phyloP scores from a whole-genome alignment of 768 basidiomycete species.

The Russula abietina region DNA sequence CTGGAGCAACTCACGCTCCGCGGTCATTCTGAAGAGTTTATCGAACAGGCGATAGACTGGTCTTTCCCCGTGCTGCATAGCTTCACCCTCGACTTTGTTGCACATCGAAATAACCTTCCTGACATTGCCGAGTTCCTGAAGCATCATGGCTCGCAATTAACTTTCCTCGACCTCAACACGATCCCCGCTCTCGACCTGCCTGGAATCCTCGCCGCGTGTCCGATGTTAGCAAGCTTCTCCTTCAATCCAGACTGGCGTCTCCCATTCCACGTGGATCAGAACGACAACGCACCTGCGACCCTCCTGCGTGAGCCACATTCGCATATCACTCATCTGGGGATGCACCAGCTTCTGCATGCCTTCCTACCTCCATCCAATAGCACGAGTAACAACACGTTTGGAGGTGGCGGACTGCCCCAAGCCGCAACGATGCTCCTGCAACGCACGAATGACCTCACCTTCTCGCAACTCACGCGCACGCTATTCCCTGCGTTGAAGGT shows the following conservation, averaged over 20 bases:
- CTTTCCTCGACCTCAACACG: slow-evolving; percentile 61
- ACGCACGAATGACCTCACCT: slow-evolving; percentile 60
- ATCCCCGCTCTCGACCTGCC: slow-evolving; percentile 52
- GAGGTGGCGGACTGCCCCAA: slow-evolving; percentile 33
- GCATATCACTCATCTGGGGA: slow-evolving; percentile 55
- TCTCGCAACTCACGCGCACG: slow-evolving; percentile 44
- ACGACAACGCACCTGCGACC: slow-evolving; percentile 12
- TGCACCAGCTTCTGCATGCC: slow-evolving; percentile 62
- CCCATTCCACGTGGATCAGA: slow-evolving; percentile 24
- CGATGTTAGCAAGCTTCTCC: slow-evolving; percentile 51
- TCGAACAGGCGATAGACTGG: slow-evolving; percentile 69
- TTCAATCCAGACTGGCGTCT: slow-evolving; percentile 77
- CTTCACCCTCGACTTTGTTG: slow-evolving; percentile 51
- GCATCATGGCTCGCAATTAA: slow-evolving; percentile 50
- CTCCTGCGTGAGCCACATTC: slow-evolving; percentile 46
- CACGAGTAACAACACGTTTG: slow-evolving; percentile 35
- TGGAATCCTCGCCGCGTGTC: slow-evolving; percentile 57
- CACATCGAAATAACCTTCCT: slow-evolving; percentile 44
- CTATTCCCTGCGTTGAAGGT: slow-evolving; percentile 59
- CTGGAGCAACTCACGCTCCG: slow-evolving; percentile 60
- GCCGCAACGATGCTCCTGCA: slow-evolving; percentile 38
- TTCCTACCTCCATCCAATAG: slow-evolving; percentile 54
- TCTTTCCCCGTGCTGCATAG: slow-evolving; percentile 52
- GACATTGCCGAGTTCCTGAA: slow-evolving; percentile 56
- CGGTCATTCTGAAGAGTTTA: slow-evolving; percentile 55